Evolutionary conservation across 805 yeast genomes (phyloP), one percentile per base, ranked within the genome.

Genomic region (Yamadazyma endophytica): DNA sequence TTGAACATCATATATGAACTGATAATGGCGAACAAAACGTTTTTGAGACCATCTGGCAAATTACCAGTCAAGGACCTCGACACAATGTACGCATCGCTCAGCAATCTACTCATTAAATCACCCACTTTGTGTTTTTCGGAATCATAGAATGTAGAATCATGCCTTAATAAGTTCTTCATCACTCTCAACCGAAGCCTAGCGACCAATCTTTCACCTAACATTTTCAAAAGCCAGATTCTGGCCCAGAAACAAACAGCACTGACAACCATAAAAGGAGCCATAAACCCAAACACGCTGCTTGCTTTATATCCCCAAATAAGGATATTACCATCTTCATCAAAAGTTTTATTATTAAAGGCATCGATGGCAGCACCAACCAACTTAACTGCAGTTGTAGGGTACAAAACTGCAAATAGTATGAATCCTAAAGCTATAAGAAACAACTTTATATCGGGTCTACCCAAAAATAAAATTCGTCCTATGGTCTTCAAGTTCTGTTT

Each of bases 221-320:
- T 42, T 35, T 57, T 57, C 33, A 56, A 47, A 8, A 56, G 62
- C 70, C 70, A 65, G 35, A 62, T 63, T 31, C 72, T 50, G 14
- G 72, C 70, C 72, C 72, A 65, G 44, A 64, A 65, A 38, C 72
- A 65, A 11, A 54, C 52, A 8, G 72, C 70, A 48, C 64, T 55
- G 4, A 56, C 55, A 28, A 51, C 47, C 66, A 65, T 61, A 31
- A 65, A 65, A 7, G 72, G 72, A 6, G 65, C 56, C 72, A 65
- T 65, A 15, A 60, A 44, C 11, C 53, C 51, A 34, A 65, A 64
- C 1, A 65, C 58, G 1, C 66, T 64, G 13, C 64, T 50, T 37
- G 61, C 63, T 36, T 61, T 63, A 39, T 58, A 65, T 5, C 72
- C 72, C 70, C 70, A 64, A 23, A 65, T 63, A 26, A 65, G 26